Base-by-base conservation (phyloP, 225 moss, liverwort and hornwort genomes). In the Pseudoscleropodium purum region DNA sequence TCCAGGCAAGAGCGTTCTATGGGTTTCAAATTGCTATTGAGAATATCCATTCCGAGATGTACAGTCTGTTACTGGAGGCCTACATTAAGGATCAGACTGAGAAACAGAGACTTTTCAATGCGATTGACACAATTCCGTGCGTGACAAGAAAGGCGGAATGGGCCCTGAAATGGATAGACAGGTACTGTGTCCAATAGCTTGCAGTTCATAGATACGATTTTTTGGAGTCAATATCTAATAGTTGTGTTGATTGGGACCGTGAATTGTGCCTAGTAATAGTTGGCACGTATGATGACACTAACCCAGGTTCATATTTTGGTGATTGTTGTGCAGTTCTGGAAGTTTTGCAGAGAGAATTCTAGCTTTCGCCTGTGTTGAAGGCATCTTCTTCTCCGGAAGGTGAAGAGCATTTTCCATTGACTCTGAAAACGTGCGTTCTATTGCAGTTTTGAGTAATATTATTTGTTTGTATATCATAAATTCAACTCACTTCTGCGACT, bases 41-140 rank as follows among this genome's bases (percentile, higher is more conserved):
- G 89, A 99, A 99, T 54, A 96, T 99, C 24, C 99, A 99, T 81
- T 99, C 99, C 18, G 97, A 99, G 91, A 97, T 99, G 99, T 99
- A 97, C 85, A 99, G 99, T 79, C 84, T 99, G 59, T 66, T 99
- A 43, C 89, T 99, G 7, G 96, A 99, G 89, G 94, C 97, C 0
- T 99, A 99, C 89, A 96, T 99, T 23, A 99, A 99, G 73, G 99
- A 99, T 81, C 95, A 91, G 7, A 63, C 75, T 29, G 96, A 97
- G 91, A 99, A 99, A 75, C 84, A 94, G 4, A 90, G 92, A 31
- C 92, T 99, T 9, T 99, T 99, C 86, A 95, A 97, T 75, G 97
- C 99, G 3, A 94, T 96, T 47, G 96, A 99, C 26, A 94, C 95
- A 25, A 96, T 99, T 45, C 97, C 97, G 1, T 99, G 99, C 81